These are phyloP conservation scores for Stagonosporopsis cucurbitacearum DNA, from an alignment of 2,329 filamentous ascomycete genomes.

Conservation along the genomic window DNA sequence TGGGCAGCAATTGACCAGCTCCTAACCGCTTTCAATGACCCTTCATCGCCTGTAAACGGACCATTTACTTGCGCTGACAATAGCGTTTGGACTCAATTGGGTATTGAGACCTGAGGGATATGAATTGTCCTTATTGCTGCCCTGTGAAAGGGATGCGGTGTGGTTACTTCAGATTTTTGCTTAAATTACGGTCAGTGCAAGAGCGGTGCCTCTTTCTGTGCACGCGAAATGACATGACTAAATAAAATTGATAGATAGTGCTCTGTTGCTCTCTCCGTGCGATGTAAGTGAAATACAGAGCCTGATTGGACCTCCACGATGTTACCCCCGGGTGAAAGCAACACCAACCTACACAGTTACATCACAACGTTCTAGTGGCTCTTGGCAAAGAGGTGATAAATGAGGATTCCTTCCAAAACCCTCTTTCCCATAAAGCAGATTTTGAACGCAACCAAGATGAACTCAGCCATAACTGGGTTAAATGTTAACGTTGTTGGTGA, in stretches of 20 bases:
- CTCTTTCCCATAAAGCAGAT: neutral
- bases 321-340: neutral
- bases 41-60: conserved; percentile 1
- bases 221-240: neutral
- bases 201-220: neutral
- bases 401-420: neutral
- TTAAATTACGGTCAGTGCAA: neutral
- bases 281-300: neutral
- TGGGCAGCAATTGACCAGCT: conserved; percentile 10
- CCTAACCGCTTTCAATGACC: conserved; percentile 5
- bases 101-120: neutral
- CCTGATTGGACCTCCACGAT: neutral
- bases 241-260: too few species aligned
- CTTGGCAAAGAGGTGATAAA: neutral
- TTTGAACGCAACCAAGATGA: neutral
- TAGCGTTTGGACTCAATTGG: conserved; percentile 7
- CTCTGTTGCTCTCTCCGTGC: too few species aligned
- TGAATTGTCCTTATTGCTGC: neutral
- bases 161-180: neutral
- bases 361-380: neutral
- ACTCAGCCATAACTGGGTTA: neutral
- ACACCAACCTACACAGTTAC: neutral
- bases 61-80: conserved; percentile 11
- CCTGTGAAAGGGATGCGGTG: conserved; percentile 2
- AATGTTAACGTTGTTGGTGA: neutral